A percentile compares a stretch with the other conserved stretches of the same genome.
Conservation (phyloP, 768 basidiomycete genomes). For the Phaeotremella skinneri region DNA sequence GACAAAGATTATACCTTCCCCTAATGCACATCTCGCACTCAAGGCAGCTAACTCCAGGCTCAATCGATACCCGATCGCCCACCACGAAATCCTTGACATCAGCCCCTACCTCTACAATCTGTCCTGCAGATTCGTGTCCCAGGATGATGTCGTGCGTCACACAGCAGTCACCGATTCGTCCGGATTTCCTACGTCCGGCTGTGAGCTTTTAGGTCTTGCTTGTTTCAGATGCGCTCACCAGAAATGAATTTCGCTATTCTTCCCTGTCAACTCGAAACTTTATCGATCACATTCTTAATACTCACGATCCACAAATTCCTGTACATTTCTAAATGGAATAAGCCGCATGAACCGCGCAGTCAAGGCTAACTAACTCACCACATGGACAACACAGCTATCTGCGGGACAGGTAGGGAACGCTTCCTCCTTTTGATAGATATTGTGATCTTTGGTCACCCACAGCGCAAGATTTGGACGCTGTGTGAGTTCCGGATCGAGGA, state of each 20-base stretch:
- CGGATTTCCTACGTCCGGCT: conserved; percentile 17
- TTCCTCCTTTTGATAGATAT: conserved; percentile 33
- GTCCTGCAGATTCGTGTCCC: conserved; percentile 37
- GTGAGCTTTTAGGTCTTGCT: not conserved
- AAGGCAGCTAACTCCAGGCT: conserved; percentile 35
- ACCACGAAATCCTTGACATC: conserved; percentile 26
- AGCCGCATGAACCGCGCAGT: not conserved
- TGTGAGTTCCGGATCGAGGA: conserved; percentile 9
- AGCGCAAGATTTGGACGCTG: conserved; percentile 32
- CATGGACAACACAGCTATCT: conserved; percentile 32
- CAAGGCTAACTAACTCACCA: conserved; percentile 12
- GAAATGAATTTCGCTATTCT: conserved; percentile 28
- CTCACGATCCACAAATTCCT: conserved; percentile 35
- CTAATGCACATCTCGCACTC: conserved; percentile 31
- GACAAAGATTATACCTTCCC: conserved; percentile 37
- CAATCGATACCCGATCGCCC: conserved; percentile 38
- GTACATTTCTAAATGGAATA: conserved; percentile 32
- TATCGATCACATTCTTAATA: too few species aligned
- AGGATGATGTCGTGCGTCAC: conserved; percentile 36
- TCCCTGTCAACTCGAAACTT: not conserved
- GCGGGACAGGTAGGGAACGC: conserved; percentile 27
- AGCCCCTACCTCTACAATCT: conserved; percentile 27
- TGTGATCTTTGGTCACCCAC: conserved; percentile 34
- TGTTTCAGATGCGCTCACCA: conserved; percentile 8
- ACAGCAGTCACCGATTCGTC: conserved; percentile 34